Percentiles rank a stretch among this genome's conserved stretches.
Evolutionary conservation across 139 green algal species (phyloP).

Genomic region (Spirogloea muscicola): DNA sequence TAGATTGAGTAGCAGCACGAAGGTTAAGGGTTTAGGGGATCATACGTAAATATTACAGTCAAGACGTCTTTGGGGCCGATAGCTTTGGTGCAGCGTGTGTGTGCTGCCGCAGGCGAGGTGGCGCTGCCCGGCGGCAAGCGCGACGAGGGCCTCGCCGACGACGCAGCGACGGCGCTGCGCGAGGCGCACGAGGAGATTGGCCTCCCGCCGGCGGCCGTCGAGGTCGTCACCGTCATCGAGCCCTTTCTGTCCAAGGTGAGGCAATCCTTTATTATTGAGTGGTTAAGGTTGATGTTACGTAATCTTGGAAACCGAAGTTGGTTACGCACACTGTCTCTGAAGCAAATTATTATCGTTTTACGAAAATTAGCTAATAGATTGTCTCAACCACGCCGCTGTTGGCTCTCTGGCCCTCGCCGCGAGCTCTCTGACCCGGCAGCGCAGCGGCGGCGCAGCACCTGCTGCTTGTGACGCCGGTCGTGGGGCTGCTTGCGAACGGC

Average conservation of each 20-base stretch:
- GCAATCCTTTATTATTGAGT: no score
- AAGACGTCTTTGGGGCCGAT: no score
- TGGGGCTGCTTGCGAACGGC: conserved; percentile 16
- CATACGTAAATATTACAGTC: no score
- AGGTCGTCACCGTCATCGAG: conserved; percentile 30
- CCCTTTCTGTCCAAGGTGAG: conserved; percentile 41
- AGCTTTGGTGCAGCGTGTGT: no score
- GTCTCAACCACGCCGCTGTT: not conserved
- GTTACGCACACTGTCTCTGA: no score
- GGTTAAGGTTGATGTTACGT: no score
- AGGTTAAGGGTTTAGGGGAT: no score
- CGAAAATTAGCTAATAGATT: no score
- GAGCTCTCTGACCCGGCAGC: no score
- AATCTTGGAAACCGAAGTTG: not conserved
- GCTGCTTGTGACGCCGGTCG: conserved; percentile 39
- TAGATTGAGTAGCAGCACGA: no score
- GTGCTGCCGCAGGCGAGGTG: conserved; percentile 45
- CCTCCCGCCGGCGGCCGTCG: conserved; percentile 11
- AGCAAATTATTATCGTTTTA: not conserved
- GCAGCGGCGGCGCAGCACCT: conserved; percentile 36
- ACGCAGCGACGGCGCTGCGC: conserved; percentile 36
- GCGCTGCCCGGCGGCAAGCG: conserved; percentile 40
- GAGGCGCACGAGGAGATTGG: conserved; percentile 46
- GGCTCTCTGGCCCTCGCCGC: no score
- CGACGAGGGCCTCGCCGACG: conserved; percentile 30